Base-by-base conservation (phyloP, 176 grass and related monocot species). In the Sorghum bicolor region DNA sequence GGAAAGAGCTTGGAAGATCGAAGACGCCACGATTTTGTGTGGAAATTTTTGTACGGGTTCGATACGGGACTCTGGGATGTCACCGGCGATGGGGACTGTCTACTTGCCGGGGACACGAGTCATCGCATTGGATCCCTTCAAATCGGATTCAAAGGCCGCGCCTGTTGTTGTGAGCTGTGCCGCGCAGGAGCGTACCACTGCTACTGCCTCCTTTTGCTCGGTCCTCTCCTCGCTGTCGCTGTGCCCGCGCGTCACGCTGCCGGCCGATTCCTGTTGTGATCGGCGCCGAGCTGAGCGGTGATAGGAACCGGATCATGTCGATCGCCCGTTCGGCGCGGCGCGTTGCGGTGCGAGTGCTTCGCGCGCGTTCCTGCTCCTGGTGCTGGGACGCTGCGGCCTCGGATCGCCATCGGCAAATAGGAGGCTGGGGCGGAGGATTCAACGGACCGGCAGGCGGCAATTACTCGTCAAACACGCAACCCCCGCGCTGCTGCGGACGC, bases 41-140 rank as follows among this genome's bases (percentile, higher is more conserved):
- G 69, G n/a, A 15, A 15, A 81, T 57, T 33, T 33, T 8, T 40
- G 25, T 19, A 1, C 12, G 39, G 61, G 67, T 63, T 52, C 44
- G 63, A 76, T 34, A 60, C 8, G 57, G 1, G 55, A 60, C 5
- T 14, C 5, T 14, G 69, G 20, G 70, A 60, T 90, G 83, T 82
- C 88, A 10, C 83, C 39, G 26, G 44, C 65, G 88, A 90, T 65
- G 72, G 88, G 43, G 83, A 47, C 83, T 89, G 83, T 81, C 83
- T 77, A 72, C 64, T 64, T 10, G 52, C 57, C 33, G 53, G 83
- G 64, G 67, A 28, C 82, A 85, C 77, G 17, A 63, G 13, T n/a
- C 9, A 1, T 10, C 2, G 10, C 10, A 39, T 39, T 11, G 14
- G 5, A 72, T 26, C 31, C 7, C 10, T 47, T 64, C 74, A 83